These are phyloP conservation scores for Penicillium sp. DNA, from an alignment of 2,329 filamentous ascomycete species.

Conservation along the genomic window DNA sequence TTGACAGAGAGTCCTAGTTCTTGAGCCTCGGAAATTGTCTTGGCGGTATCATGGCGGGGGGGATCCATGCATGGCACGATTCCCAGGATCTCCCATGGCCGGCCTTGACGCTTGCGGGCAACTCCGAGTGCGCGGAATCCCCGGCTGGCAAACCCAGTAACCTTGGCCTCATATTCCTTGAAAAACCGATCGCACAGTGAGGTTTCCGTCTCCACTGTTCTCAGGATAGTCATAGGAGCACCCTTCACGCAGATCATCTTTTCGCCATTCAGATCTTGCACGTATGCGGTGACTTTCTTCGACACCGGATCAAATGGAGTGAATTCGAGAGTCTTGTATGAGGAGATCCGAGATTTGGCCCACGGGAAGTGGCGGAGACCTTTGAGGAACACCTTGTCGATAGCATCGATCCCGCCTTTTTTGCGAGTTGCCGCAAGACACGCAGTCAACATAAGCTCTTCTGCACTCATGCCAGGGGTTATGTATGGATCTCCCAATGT, in stretches of 20 bases:
- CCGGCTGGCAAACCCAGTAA: conserved; percentile 86
- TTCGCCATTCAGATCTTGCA: conserved; percentile 80
- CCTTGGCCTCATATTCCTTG: conserved; percentile 86
- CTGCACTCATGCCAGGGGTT: conserved; percentile 75
- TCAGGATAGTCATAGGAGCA: conserved; percentile 81
- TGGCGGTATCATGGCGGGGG: conserved; percentile 84
- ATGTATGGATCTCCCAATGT: conserved; percentile 83
- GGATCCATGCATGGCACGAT: conserved; percentile 95
- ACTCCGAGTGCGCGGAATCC: conserved; percentile 93
- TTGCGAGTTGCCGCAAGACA: conserved; percentile 87
- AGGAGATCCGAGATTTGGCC: conserved; percentile 75
- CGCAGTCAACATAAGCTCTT: conserved; percentile 89
- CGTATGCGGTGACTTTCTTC: conserved; percentile 85
- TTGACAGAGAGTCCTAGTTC: conserved; percentile 85
- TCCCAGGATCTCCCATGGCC: conserved; percentile 85
- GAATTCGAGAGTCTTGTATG: conserved; percentile 84
- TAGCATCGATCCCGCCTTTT: conserved; percentile 93
- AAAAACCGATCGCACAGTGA: conserved; percentile 73
- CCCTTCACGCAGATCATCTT: conserved; percentile 88
- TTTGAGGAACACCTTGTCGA: conserved; percentile 93
- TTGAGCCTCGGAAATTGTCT: conserved; percentile 88
- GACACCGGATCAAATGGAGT: conserved; percentile 88
- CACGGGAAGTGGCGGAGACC: conserved; percentile 77
- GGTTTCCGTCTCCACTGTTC: conserved; percentile 79
- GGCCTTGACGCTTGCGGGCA: conserved; percentile 80